phyloP scores from a whole-genome alignment of 352 stramenopile species.

The Globisporangium megalacanthum region DNA sequence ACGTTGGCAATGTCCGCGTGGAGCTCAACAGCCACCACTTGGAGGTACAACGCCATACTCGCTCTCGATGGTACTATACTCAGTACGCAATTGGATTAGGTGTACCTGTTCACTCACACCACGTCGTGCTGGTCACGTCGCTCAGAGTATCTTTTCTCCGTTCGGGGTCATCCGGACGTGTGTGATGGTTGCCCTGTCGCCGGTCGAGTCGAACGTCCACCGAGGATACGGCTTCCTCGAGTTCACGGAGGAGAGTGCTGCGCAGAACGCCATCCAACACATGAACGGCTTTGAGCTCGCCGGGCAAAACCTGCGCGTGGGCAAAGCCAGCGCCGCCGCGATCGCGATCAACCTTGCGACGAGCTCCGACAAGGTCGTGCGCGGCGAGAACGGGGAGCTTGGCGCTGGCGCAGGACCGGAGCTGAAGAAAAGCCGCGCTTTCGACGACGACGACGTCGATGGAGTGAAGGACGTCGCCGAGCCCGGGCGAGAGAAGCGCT shows the following conservation, averaged over 20 bases:
- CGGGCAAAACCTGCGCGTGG: conserved; percentile 67
- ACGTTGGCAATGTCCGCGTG: conserved; percentile 59
- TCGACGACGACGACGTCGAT: conserved; percentile 58
- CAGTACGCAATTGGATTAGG: neutral
- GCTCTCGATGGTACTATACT: too few relatives aligned
- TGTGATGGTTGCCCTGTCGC: conserved; percentile 59
- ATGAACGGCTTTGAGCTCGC: conserved; percentile 81
- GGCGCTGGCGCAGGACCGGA: neutral
- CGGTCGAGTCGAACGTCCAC: conserved; percentile 50
- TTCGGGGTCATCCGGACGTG: conserved; percentile 62
- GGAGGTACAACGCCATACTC: conserved; percentile 28
- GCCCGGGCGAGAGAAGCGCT: conserved; percentile 31
- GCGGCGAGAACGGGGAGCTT: conserved; percentile 16
- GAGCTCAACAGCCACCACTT: conserved; percentile 76
- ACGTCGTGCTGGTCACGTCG: neutral
- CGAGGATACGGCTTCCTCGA: conserved; percentile 74
- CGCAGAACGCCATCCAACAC: conserved; percentile 68
- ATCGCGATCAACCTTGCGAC: conserved; percentile 62
- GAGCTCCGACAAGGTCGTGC: conserved; percentile 63
- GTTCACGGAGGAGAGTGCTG: conserved; percentile 55
- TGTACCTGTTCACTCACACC: neutral
- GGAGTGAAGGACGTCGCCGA: conserved; percentile 39
- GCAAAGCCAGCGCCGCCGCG: conserved; percentile 63
- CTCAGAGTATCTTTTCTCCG: conserved; percentile 73
- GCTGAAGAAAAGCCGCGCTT: conserved; percentile 22